phyloP scores from a whole-genome alignment of 2,329 filamentous ascomycete species.

The Fusarium setosum region DNA sequence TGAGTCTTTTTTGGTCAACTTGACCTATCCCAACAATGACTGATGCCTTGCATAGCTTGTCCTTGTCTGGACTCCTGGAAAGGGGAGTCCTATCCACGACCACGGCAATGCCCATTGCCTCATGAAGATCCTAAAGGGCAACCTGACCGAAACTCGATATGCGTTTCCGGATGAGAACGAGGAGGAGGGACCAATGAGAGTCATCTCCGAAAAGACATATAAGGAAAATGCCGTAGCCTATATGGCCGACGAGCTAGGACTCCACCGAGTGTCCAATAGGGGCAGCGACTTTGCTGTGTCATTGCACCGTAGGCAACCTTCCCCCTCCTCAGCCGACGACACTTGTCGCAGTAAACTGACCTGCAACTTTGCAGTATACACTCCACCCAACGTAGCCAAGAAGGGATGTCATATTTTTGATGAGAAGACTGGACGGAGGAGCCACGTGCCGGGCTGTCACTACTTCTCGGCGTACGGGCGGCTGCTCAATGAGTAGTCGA shows the following conservation, averaged over 20 bases:
- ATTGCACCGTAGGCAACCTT: slow-evolving; percentile 74
- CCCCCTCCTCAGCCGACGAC: slow-evolving; percentile 32
- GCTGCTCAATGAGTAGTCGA: slow-evolving; percentile 52
- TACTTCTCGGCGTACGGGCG: slow-evolving; percentile 76
- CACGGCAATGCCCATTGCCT: slow-evolving; percentile 90
- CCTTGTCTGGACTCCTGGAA: slow-evolving; percentile 89
- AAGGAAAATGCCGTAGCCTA: slow-evolving; percentile 82
- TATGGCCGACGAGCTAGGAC: slow-evolving; percentile 89
- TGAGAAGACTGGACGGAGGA: slow-evolving; percentile 77
- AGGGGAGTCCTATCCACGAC: slow-evolving; percentile 88
- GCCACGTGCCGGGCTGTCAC: slow-evolving; percentile 75
- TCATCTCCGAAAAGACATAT: slow-evolving; percentile 76
- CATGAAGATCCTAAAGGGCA: slow-evolving; percentile 88
- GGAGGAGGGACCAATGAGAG: slow-evolving; percentile 66
- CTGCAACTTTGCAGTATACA: slow-evolving; percentile 70
- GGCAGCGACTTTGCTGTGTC: slow-evolving; percentile 84
- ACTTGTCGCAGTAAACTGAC: slow-evolving; percentile 48
- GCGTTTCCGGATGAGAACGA: slow-evolving; percentile 69
- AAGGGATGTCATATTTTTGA: slow-evolving; percentile 87
- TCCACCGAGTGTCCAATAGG: slow-evolving; percentile 85
- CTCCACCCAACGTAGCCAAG: slow-evolving; percentile 87
- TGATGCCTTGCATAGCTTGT: slow-evolving; percentile 69
- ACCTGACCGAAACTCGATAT: slow-evolving; percentile 84
- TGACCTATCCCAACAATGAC: slow-evolving; percentile 9
- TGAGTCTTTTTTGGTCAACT: slow-evolving; percentile 52